Evolutionary conservation across 2,329 filamentous ascomycete species (phyloP).

Genomic region (Mycosphaerella sp.): DNA sequence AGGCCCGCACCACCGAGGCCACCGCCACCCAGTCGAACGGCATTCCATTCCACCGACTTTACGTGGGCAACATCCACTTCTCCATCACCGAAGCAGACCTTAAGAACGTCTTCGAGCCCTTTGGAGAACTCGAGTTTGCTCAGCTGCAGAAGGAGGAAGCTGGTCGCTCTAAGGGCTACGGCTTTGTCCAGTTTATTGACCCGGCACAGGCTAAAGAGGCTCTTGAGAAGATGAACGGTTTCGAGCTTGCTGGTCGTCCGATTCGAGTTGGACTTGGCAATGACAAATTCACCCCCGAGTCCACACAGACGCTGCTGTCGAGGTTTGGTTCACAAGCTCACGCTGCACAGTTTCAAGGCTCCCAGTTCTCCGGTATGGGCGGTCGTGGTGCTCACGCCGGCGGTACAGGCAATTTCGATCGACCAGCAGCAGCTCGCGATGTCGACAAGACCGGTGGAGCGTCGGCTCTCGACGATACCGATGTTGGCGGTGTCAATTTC

Average conservation of each 20-base stretch:
- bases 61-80: constrained; percentile 99
- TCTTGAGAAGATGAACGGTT: constrained; percentile 98
- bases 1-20: constrained; percentile 75
- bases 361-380: constrained; percentile 82
- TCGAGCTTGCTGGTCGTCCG: constrained; percentile 92
- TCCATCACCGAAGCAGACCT: constrained; percentile 96
- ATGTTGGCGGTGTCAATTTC: constrained; percentile 98
- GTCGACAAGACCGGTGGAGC: constrained; percentile 83
- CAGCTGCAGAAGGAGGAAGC: constrained; percentile 95
- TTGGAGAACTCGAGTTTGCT: constrained; percentile 95
- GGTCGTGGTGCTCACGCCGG: constrained; percentile 79
- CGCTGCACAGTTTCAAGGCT: constrained; percentile 45
- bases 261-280: constrained; percentile 99
- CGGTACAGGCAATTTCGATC: constrained; percentile 72
- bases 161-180: constrained; percentile 86
- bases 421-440: constrained; percentile 67
- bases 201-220: constrained; percentile 88
- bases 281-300: constrained; percentile 99
- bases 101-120: constrained; percentile 93
- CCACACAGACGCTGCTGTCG: constrained; percentile 84
- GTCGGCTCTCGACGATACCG: constrained; percentile 92
- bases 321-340: constrained; percentile 74
- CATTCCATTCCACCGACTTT: constrained; percentile 93
- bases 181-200: constrained; percentile 83
- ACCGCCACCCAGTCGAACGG: constrained; percentile 66